Percentiles rank a stretch among this genome's conserved stretches.
These are phyloP conservation scores for Vicia faba DNA, from an alignment of 306 rosid species.

Conservation along the genomic window DNA sequence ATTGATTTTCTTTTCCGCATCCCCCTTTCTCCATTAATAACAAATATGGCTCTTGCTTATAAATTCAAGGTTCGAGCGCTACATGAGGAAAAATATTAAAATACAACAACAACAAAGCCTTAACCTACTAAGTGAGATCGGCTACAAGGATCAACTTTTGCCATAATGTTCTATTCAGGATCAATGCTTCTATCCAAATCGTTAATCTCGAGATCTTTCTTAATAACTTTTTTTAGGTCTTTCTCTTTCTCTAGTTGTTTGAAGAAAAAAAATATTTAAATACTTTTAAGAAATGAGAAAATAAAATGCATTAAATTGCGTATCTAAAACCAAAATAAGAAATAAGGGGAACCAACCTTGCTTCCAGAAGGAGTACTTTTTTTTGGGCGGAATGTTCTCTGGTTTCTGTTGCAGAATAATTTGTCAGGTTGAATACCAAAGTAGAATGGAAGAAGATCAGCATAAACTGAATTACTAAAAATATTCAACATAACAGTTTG, in stretches of 20 bases:
- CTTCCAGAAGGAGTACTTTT: conserved; percentile 98
- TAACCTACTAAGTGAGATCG: too few relatives aligned
- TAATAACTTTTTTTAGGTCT: too few relatives aligned
- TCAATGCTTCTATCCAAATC: too few relatives aligned
- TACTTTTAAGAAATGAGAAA: conserved; percentile 16
- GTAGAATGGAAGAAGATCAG: conserved; percentile 30
- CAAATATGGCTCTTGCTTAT: conserved; percentile 10
- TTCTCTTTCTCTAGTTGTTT: too few relatives aligned
- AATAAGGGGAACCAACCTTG: conserved; percentile 64
- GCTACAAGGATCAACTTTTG: too few relatives aligned
- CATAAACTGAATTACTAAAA: conserved; percentile 22
- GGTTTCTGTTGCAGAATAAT: conserved; percentile 73
- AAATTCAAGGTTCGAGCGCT: conserved; percentile 6
- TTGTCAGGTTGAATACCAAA: conserved; percentile 21
- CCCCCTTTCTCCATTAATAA: not conserved
- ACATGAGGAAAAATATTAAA: conserved; percentile 17
- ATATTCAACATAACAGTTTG: conserved; percentile 19
- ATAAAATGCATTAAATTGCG: conserved; percentile 26
- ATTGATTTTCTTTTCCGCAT: not conserved
- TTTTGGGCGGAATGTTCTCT: conserved; percentile 96
- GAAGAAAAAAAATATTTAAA: conserved; percentile 2
- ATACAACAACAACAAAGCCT: not conserved
- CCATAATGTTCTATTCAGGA: too few relatives aligned
- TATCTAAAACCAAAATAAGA: conserved; percentile 18
- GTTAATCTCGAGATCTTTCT: too few relatives aligned